Conservation (phyloP, 148 eudicot species). For the Rheum nobile region DNA sequence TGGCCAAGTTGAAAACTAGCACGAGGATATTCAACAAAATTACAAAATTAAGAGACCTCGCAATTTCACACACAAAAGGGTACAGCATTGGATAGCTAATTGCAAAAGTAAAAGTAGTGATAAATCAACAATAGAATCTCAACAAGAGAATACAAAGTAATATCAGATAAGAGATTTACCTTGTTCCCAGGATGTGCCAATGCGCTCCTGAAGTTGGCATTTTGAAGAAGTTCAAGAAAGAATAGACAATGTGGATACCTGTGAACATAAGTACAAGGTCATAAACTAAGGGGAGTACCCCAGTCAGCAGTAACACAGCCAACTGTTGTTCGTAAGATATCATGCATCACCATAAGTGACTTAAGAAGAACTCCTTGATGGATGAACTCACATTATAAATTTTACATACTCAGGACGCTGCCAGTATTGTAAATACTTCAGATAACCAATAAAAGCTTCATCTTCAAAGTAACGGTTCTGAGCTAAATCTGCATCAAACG, state of each 20-base stretch:
- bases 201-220: slow-evolving; percentile 68
- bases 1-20: not conserved
- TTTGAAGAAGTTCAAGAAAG: slow-evolving; percentile 92
- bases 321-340: not conserved
- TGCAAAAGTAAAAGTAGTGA: not conserved
- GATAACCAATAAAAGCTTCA: slow-evolving; percentile 89
- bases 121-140: not conserved
- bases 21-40: not conserved
- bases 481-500: slow-evolving; percentile 63
- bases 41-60: not conserved
- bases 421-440: slow-evolving; percentile 97
- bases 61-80: not conserved
- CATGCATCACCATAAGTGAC: not conserved
- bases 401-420: slow-evolving; percentile 89
- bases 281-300: not conserved
- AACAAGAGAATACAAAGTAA: not conserved
- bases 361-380: not conserved
- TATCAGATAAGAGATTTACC: slow-evolving; percentile 29
- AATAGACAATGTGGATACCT: slow-evolving; percentile 96
- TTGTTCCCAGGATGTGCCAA: slow-evolving; percentile 97
- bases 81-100: not conserved
- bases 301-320: not conserved
- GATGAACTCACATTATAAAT: slow-evolving; percentile 59
- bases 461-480: slow-evolving; percentile 96
- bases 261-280: not conserved